phyloP scores from a whole-genome alignment of 495 filamentous ascomycete species.

The Daldinia bambusicola region DNA sequence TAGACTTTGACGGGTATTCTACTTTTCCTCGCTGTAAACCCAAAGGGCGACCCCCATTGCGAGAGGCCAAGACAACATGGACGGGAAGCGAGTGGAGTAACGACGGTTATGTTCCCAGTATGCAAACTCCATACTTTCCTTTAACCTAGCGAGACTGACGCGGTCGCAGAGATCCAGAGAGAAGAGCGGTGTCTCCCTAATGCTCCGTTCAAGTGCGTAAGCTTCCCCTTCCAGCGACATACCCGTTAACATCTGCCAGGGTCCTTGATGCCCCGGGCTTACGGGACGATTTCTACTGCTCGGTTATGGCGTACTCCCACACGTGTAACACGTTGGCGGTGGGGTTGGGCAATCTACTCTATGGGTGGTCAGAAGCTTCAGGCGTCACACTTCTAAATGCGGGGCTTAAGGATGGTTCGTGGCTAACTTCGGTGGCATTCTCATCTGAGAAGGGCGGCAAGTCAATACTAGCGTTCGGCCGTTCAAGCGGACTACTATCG shows the following conservation, averaged over 20 bases:
- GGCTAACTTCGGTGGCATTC: slow-evolving; percentile 85
- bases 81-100: slow-evolving; percentile 70
- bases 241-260: slow-evolving; percentile 44
- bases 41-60: slow-evolving; percentile 24
- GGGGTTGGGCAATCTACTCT: slow-evolving; percentile 80
- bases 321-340: slow-evolving; percentile 82
- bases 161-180: slow-evolving; percentile 22
- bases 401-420: slow-evolving; percentile 52
- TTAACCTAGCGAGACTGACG: slow-evolving; percentile 1
- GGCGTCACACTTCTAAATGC: slow-evolving; percentile 60
- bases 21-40: slow-evolving; percentile 43
- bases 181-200: slow-evolving; percentile 64
- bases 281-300: slow-evolving; percentile 96
- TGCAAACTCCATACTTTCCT: slow-evolving; percentile 39
- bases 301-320: slow-evolving; percentile 84
- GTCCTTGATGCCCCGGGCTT: slow-evolving; percentile 89
- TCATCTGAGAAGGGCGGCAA: slow-evolving; percentile 81
- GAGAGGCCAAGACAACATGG: slow-evolving; percentile 56
- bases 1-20: slow-evolving; percentile 60
- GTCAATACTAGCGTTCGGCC: slow-evolving; percentile 85
- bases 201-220: slow-evolving; percentile 79
- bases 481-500: slow-evolving; percentile 70
- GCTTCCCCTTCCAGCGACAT: slow-evolving; percentile 37
- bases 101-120: slow-evolving; percentile 60
- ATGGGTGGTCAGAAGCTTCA: slow-evolving; percentile 83